Evolutionary conservation across 345 rosid species (phyloP).

Genomic region (Dipteronia dyeriana): DNA sequence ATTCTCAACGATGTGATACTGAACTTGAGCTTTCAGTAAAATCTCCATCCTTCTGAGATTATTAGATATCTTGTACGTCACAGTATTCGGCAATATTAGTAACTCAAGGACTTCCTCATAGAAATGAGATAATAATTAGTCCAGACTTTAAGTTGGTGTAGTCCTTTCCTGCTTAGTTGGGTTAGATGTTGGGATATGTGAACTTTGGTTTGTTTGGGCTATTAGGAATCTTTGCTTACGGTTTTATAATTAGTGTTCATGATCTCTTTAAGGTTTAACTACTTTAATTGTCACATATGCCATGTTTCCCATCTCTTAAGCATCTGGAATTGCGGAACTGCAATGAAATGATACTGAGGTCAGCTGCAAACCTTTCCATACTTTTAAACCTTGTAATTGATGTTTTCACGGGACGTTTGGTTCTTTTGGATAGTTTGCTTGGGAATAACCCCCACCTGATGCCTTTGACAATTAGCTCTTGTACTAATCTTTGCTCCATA

Average conservation of each 20-base stretch:
- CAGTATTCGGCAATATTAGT: neutral
- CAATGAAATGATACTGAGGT: slow-evolving; percentile 18
- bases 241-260: slow-evolving; percentile 5
- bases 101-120: neutral
- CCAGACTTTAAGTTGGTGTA: neutral
- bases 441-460: neutral
- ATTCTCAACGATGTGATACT: slow-evolving; percentile 86
- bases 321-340: slow-evolving; percentile 26
- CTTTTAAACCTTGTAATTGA: slow-evolving; percentile 22
- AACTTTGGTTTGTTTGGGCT: neutral
- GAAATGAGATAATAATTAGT: neutral
- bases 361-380: slow-evolving; percentile 16
- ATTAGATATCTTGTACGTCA: neutral
- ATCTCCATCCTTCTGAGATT: no score
- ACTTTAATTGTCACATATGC: neutral
- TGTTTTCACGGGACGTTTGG: neutral
- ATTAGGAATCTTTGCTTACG: neutral
- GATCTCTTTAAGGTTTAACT: slow-evolving; percentile 21
- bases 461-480: slow-evolving; percentile 17
- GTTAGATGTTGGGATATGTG: slow-evolving; percentile 7
- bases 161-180: neutral
- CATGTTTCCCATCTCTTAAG: slow-evolving; percentile 19
- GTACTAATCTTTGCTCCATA: slow-evolving; percentile 14
- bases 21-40: slow-evolving; percentile 97
- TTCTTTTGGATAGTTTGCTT: neutral